These are phyloP conservation scores for Coemansia sp. DNA, from an alignment of 192 early-diverging fungal species.

Conservation along the genomic window DNA sequence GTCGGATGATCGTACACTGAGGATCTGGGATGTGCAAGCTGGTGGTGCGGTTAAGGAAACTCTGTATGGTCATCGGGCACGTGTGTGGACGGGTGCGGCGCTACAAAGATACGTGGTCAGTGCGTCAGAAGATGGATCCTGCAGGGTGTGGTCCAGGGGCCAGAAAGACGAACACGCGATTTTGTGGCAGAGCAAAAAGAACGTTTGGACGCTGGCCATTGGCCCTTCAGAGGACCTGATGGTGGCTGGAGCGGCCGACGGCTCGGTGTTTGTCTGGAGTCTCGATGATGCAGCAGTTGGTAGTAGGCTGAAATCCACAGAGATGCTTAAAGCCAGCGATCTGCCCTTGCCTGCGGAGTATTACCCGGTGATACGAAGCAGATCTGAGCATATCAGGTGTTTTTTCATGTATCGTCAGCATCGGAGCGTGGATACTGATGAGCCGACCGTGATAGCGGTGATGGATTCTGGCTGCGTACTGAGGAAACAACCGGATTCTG, in stretches of 20 bases:
- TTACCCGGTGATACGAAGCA: conserved; percentile 3
- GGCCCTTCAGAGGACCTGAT: conserved; percentile 54
- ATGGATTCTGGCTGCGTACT: conserved; percentile 56
- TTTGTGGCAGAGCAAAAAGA: conserved; percentile 67
- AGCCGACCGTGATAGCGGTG: conserved; percentile 19
- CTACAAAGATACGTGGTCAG: conserved; percentile 62
- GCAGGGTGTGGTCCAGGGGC: conserved; percentile 68
- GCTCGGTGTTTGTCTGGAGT: conserved; percentile 76
- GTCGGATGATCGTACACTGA: conserved; percentile 82
- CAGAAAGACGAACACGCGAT: not conserved
- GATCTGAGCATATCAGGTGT: conserved; percentile 49
- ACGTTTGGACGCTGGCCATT: conserved; percentile 79
- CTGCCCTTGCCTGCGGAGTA: conserved; percentile 25
- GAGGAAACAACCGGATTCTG: not conserved
- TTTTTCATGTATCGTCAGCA: conserved; percentile 38
- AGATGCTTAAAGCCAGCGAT: conserved; percentile 16
- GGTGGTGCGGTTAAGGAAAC: not conserved
- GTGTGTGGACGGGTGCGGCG: conserved; percentile 79
- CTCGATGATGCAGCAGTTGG: conserved; percentile 16
- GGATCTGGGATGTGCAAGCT: conserved; percentile 64
- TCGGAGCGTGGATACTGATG: not conserved
- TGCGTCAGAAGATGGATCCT: conserved; percentile 78
- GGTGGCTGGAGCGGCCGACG: conserved; percentile 81
- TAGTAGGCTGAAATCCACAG: conserved; percentile 22
- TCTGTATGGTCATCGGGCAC: conserved; percentile 75